These are phyloP conservation scores for Chytriomyces sp. DNA, from an alignment of 192 early-diverging fungal species.

Conservation along the genomic window DNA sequence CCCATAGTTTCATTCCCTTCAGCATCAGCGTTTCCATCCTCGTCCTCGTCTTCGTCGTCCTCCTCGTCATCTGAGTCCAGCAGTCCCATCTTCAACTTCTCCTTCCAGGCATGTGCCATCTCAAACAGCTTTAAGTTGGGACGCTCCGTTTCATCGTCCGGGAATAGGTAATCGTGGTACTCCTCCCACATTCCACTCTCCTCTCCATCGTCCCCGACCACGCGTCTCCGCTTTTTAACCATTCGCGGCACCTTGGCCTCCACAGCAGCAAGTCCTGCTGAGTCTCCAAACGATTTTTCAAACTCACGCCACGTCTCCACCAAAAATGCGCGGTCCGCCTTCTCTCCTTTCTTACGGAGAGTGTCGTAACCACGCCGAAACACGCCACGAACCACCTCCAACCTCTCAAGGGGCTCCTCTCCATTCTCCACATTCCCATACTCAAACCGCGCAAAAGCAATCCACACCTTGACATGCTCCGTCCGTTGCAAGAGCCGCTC, in stretches of 20 bases:
- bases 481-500: slow-evolving; percentile 81
- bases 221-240: slow-evolving; percentile 84
- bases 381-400: slow-evolving; percentile 65
- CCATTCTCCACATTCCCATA: slow-evolving; percentile 63
- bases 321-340: slow-evolving; percentile 86
- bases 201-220: slow-evolving; percentile 55
- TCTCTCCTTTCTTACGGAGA: slow-evolving; percentile 69
- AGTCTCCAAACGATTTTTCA: slow-evolving; percentile 63
- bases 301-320: slow-evolving; percentile 92
- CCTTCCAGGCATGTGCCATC: slow-evolving; percentile 71
- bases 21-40: background rate
- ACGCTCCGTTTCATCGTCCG: slow-evolving; percentile 88
- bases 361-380: slow-evolving; percentile 75
- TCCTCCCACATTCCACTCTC: slow-evolving; percentile 83
- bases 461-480: slow-evolving; percentile 94
- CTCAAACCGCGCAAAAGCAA: slow-evolving; percentile 93
- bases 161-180: slow-evolving; percentile 99
- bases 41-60: slow-evolving; percentile 48
- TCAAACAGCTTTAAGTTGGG: slow-evolving; percentile 88
- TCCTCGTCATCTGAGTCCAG: slow-evolving; percentile 41
- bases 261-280: slow-evolving; percentile 54
- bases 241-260: slow-evolving; percentile 81
- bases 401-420: slow-evolving; percentile 37
- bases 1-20: background rate
- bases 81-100: background rate